Conservation (phyloP, 306 rosid genomes). For the Crotalaria pallida region DNA sequence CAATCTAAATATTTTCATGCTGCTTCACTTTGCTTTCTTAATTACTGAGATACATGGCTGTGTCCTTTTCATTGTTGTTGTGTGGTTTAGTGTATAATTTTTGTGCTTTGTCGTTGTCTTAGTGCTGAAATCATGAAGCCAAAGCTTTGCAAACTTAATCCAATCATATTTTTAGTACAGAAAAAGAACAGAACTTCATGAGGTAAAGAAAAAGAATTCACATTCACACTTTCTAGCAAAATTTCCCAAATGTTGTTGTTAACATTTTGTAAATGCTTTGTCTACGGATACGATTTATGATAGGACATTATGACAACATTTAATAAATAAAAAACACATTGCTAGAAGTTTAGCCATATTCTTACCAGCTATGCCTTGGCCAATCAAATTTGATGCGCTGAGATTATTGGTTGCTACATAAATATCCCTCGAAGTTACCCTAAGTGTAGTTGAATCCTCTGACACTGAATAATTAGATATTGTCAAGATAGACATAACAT, state of each 20-base stretch:
- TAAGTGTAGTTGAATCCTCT: slow-evolving; percentile 30
- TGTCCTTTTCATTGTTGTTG: background rate
- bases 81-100: too few relatives aligned
- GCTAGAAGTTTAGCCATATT: background rate
- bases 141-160: too few relatives aligned
- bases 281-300: too few relatives aligned
- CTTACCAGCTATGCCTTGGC: slow-evolving; percentile 67
- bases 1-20: background rate
- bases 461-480: slow-evolving; percentile 9
- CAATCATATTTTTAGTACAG: too few relatives aligned
- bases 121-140: too few relatives aligned
- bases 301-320: too few relatives aligned
- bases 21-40: background rate
- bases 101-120: too few relatives aligned
- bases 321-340: background rate
- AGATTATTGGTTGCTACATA: slow-evolving; percentile 46
- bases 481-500: slow-evolving; percentile 16
- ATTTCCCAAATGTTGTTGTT: too few relatives aligned
- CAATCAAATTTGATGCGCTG: slow-evolving; percentile 43
- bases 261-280: too few relatives aligned
- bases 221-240: too few relatives aligned
- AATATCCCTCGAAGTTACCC: slow-evolving; percentile 39
- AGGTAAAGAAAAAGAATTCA: too few relatives aligned
- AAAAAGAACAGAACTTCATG: too few relatives aligned
- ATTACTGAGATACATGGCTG: background rate